Evolutionary conservation across 31 red algal genomes (phyloP).

Genomic region (Pterothamnion heteromorphum): DNA sequence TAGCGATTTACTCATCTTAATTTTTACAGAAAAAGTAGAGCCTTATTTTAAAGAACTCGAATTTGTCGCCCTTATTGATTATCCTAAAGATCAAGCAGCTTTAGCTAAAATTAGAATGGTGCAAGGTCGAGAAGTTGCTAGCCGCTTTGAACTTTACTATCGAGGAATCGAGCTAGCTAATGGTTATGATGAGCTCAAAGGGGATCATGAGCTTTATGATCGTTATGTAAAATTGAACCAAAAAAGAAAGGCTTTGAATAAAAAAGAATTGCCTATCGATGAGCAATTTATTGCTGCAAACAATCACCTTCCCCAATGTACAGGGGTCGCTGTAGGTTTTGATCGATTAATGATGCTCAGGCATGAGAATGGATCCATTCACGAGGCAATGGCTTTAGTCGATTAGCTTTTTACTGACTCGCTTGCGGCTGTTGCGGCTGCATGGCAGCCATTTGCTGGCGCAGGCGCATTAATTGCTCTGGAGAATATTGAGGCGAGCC

Average conservation of each 20-base stretch:
- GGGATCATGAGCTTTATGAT: conserved; percentile 57
- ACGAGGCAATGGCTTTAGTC: not conserved
- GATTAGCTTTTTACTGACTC: no score
- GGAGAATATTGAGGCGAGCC: no score
- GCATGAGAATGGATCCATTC: not conserved
- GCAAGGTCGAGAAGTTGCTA: not conserved
- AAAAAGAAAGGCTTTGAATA: conserved; percentile 47
- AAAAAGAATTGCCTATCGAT: conserved; percentile 57
- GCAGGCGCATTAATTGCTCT: no score
- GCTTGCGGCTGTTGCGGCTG: no score
- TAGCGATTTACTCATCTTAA: not conserved
- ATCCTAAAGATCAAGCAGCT: conserved; percentile 60
- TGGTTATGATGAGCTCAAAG: conserved; percentile 66
- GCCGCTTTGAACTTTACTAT: conserved; percentile 56
- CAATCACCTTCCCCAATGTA: not conserved
- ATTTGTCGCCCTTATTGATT: conserved; percentile 67
- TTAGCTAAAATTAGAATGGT: conserved; percentile 53
- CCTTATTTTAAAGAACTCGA: not conserved
- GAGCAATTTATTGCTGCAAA: conserved; percentile 63
- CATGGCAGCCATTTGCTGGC: no score
- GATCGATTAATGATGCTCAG: not conserved
- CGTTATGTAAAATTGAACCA: conserved; percentile 52
- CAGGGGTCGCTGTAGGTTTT: not conserved
- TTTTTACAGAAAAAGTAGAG: not conserved
- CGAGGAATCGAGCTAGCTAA: conserved; percentile 68